Percentiles rank a stretch among this genome's conserved stretches.
Evolutionary conservation across 257 asterid species (phyloP).

Genomic region (Cordia subcordata): DNA sequence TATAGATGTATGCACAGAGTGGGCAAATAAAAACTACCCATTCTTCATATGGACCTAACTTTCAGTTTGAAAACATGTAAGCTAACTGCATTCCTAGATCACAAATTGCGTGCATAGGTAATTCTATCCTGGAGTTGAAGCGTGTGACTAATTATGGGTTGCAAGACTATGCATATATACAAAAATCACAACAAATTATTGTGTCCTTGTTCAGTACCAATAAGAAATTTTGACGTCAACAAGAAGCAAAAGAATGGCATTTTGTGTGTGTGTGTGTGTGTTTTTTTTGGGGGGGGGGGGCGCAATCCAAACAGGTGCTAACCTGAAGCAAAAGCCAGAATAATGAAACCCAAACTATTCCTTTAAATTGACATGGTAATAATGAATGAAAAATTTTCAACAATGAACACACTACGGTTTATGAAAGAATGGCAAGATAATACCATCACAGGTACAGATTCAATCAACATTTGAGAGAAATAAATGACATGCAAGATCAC

Average conservation of each 20-base stretch:
- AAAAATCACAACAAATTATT: background rate
- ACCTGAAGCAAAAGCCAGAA: too few relatives aligned
- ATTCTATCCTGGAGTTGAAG: background rate
- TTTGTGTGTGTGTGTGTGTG: too few relatives aligned
- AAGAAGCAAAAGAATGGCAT: too few relatives aligned
- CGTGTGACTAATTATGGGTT: background rate
- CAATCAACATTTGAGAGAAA: background rate
- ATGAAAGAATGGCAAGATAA: too few relatives aligned
- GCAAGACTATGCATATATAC: constrained; percentile 4
- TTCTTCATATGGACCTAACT: background rate
- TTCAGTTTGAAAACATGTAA: background rate
- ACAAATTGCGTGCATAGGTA: background rate
- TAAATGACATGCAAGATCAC: background rate
- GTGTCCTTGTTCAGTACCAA: background rate
- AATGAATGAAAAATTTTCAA: too few relatives aligned
- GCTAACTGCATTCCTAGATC: background rate
- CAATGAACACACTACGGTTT: too few relatives aligned
- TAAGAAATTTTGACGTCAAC: background rate
- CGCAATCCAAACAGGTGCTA: too few relatives aligned
- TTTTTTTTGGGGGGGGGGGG: too few relatives aligned
- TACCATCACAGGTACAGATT: too few relatives aligned
- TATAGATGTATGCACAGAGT: background rate
- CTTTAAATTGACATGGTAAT: too few relatives aligned
- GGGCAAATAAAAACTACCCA: background rate
- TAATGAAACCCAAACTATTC: too few relatives aligned